A percentile compares a stretch with the other conserved stretches of the same genome.
phyloP scores from a whole-genome alignment of 148 eudicot genomes.

The Spergularia bocconei region DNA sequence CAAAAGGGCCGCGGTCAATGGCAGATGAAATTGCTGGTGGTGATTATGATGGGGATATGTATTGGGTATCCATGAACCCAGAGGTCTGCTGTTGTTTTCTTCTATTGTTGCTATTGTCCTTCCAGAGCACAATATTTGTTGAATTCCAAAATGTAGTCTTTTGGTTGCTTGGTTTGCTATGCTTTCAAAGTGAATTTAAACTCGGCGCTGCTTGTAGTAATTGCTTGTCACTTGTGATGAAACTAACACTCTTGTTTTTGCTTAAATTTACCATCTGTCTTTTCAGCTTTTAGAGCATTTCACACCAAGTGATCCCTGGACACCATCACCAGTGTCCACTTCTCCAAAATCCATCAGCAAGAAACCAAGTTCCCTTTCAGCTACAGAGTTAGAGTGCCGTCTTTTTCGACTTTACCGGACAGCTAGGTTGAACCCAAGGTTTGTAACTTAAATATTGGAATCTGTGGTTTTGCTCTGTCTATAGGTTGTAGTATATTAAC shows the following conservation, averaged over 20 bases:
- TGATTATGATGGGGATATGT: constrained; percentile 86
- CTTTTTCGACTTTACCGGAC: constrained; percentile 39
- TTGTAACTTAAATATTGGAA: not conserved
- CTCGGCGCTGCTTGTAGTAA: too few relatives aligned
- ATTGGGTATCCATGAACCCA: constrained; percentile 74
- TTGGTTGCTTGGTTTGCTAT: too few relatives aligned
- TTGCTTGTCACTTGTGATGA: not conserved
- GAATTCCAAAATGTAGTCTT: too few relatives aligned
- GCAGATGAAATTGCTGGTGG: constrained; percentile 88
- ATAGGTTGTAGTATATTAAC: not conserved
- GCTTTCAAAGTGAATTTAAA: too few relatives aligned
- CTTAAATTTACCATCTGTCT: not conserved
- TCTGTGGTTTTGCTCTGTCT: not conserved
- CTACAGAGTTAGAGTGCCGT: constrained; percentile 37
- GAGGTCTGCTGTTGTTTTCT: constrained; percentile 39
- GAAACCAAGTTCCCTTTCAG: constrained; percentile 39
- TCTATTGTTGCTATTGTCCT: not conserved
- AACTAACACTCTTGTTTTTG: not conserved
- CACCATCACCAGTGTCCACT: constrained; percentile 20
- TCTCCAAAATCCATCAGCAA: constrained; percentile 18
- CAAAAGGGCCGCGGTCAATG: constrained; percentile 61
- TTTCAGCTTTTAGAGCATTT: constrained; percentile 53
- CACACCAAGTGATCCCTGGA: constrained; percentile 54
- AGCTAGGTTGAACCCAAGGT: constrained; percentile 46
- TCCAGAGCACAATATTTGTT: too few relatives aligned